These are phyloP conservation scores for Chlorella vulgaris DNA, from an alignment of 139 green algal genomes.

Conservation along the genomic window DNA sequence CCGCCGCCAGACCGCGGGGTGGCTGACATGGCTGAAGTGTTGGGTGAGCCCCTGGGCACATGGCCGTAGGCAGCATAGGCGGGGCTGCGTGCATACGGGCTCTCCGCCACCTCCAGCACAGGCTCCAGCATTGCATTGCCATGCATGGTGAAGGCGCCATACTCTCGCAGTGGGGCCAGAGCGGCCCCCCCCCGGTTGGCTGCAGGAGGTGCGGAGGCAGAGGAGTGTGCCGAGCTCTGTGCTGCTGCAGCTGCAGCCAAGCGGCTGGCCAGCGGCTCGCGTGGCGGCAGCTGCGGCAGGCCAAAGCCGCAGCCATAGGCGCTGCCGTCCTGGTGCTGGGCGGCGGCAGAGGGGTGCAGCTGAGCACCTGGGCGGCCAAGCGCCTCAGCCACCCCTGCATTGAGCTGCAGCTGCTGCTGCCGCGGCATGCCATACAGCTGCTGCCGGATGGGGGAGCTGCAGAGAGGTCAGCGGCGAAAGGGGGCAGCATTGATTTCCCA, in stretches of 20 bases:
- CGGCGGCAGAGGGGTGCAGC: background rate
- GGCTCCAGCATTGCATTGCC: slow-evolving; percentile 1
- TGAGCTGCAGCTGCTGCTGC: slow-evolving; percentile 34
- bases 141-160: slow-evolving; percentile 5
- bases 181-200: slow-evolving; percentile 8
- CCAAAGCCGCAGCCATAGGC: background rate
- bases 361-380: background rate
- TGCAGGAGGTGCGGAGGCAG: background rate
- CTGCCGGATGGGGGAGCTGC: slow-evolving; percentile 31
- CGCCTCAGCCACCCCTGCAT: slow-evolving; percentile 11
- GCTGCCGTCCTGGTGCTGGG: background rate
- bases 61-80: background rate
- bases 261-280: background rate
- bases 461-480: background rate
- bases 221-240: background rate
- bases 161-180: slow-evolving; percentile 8
- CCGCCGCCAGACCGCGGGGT: background rate
- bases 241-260: slow-evolving; percentile 1
- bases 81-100: slow-evolving; percentile 17
- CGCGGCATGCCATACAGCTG: slow-evolving; percentile 26
- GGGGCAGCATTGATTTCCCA: too few species aligned
- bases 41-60: too few species aligned
- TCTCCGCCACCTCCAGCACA: slow-evolving; percentile 22
- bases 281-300: background rate
- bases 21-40: background rate